These are phyloP conservation scores for Primulina eburnea DNA, from an alignment of 257 asterid genomes.

Conservation along the genomic window DNA sequence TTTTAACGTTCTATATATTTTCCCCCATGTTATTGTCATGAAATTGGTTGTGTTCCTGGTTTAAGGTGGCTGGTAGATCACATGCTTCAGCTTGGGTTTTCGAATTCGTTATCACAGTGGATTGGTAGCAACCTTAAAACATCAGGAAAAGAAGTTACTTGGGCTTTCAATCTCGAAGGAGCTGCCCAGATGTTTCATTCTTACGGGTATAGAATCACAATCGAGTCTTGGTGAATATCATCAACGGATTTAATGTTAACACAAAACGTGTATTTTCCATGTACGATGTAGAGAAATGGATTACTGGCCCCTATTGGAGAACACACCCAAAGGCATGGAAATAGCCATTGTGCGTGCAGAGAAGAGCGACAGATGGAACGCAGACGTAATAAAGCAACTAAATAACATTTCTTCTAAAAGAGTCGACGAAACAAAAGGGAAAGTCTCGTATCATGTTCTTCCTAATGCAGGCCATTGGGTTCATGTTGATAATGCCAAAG, in stretches of 20 bases:
- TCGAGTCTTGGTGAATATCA: not conserved
- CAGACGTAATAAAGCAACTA: conserved; percentile 53
- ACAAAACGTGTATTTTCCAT: conserved; percentile 18
- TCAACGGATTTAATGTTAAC: not conserved
- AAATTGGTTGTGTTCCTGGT: not conserved
- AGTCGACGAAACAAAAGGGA: conserved; percentile 48
- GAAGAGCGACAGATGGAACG: conserved; percentile 81
- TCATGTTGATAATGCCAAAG: conserved; percentile 93
- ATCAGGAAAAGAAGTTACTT: conserved; percentile 61
- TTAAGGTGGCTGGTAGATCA: conserved; percentile 94
- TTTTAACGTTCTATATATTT: conserved; percentile 10
- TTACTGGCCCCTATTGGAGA: conserved; percentile 64
- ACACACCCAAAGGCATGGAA: conserved; percentile 70
- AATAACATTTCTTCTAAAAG: conserved; percentile 38
- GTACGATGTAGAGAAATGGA: conserved; percentile 58
- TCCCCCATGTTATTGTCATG: conserved; percentile 14
- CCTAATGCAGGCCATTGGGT: conserved; percentile 95
- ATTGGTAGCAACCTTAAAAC: conserved; percentile 86
- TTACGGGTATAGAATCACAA: conserved; percentile 44
- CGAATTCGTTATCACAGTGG: conserved; percentile 85
- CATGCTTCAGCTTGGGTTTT: conserved; percentile 77
- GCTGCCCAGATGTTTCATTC: conserved; percentile 86
- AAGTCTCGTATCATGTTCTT: conserved; percentile 57
- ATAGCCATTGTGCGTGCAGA: conserved; percentile 71
- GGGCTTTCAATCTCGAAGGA: conserved; percentile 90